These are phyloP conservation scores for Endocladia muricata DNA, from an alignment of 31 red algal genomes.

Conservation along the genomic window DNA sequence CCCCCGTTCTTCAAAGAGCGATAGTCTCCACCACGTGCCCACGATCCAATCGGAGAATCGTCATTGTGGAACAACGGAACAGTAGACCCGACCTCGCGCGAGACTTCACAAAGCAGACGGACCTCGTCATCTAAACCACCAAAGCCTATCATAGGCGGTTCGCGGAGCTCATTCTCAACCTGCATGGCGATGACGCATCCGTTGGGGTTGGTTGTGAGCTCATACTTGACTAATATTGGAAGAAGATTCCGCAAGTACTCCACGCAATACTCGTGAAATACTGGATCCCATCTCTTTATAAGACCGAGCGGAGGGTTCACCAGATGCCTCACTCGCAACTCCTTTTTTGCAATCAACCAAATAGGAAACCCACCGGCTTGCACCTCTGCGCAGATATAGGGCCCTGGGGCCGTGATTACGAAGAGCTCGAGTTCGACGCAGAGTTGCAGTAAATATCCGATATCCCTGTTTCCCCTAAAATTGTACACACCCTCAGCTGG, in stretches of 20 bases:
- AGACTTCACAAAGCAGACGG: conserved; percentile 62
- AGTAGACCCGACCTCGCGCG: conserved; percentile 58
- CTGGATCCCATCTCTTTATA: conserved; percentile 76
- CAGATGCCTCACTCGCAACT: conserved; percentile 74
- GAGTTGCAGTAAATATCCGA: conserved; percentile 57
- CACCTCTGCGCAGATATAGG: conserved; percentile 84
- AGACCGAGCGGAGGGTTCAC: conserved; percentile 45
- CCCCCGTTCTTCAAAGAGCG: conserved; percentile 29
- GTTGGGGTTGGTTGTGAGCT: conserved; percentile 69
- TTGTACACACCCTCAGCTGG: conserved; percentile 67
- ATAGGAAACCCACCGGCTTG: conserved; percentile 86
- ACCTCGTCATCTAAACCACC: conserved; percentile 81
- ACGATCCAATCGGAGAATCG: conserved; percentile 80
- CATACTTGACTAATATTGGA: conserved; percentile 60
- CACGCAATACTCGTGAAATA: conserved; percentile 59
- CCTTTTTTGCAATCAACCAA: conserved; percentile 77
- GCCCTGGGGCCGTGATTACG: conserved; percentile 79
- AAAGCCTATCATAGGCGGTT: conserved; percentile 28
- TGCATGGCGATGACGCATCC: conserved; percentile 91
- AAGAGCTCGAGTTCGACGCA: conserved; percentile 82
- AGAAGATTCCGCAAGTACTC: conserved; percentile 60
- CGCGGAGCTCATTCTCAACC: conserved; percentile 89
- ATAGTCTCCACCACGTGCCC: conserved; percentile 58
- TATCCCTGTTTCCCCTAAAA: conserved; percentile 75
- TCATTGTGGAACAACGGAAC: conserved; percentile 92